A percentile compares a stretch with the other conserved stretches of the same genome.
These are phyloP conservation scores for Vitis hybrid DNA, from an alignment of 177 flowering plant genomes.

Conservation along the genomic window DNA sequence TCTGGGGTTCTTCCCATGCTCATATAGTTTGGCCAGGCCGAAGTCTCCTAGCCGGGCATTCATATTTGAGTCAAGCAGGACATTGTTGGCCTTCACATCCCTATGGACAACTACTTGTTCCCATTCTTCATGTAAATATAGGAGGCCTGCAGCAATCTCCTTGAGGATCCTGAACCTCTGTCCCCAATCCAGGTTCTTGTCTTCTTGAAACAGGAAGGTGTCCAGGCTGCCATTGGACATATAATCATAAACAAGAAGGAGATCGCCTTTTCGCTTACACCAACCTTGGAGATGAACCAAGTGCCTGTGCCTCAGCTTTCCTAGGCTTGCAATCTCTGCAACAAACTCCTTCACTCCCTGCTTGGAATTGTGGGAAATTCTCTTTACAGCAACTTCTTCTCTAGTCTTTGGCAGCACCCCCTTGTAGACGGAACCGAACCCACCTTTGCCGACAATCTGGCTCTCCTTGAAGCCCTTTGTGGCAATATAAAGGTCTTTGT, in stretches of 20 bases:
- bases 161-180: slow-evolving; percentile 34
- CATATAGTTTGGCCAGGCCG: slow-evolving; percentile 55
- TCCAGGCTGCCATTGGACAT: slow-evolving; percentile 52
- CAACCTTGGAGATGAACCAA: slow-evolving; percentile 56
- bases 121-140: slow-evolving; percentile 61
- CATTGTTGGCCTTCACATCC: slow-evolving; percentile 62
- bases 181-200: slow-evolving; percentile 24
- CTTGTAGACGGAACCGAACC: slow-evolving; percentile 60
- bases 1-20: slow-evolving; percentile 31
- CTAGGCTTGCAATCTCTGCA: slow-evolving; percentile 61
- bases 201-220: slow-evolving; percentile 24
- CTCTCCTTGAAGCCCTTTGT: slow-evolving; percentile 52
- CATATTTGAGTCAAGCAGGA: slow-evolving; percentile 53
- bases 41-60: slow-evolving; percentile 59
- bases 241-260: slow-evolving; percentile 51
- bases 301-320: slow-evolving; percentile 47
- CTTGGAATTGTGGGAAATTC: slow-evolving; percentile 32
- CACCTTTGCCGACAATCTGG: slow-evolving; percentile 50
- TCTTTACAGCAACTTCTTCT: slow-evolving; percentile 58
- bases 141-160: slow-evolving; percentile 43
- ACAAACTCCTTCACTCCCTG: slow-evolving; percentile 62
- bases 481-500: slow-evolving; percentile 43
- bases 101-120: slow-evolving; percentile 52
- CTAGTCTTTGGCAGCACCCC: slow-evolving; percentile 40
- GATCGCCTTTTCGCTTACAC: slow-evolving; percentile 47